Evolutionary conservation across 768 basidiomycete species (phyloP), one percentile per base, ranked within the genome.

Genomic region (Holtermannia corniformis): DNA sequence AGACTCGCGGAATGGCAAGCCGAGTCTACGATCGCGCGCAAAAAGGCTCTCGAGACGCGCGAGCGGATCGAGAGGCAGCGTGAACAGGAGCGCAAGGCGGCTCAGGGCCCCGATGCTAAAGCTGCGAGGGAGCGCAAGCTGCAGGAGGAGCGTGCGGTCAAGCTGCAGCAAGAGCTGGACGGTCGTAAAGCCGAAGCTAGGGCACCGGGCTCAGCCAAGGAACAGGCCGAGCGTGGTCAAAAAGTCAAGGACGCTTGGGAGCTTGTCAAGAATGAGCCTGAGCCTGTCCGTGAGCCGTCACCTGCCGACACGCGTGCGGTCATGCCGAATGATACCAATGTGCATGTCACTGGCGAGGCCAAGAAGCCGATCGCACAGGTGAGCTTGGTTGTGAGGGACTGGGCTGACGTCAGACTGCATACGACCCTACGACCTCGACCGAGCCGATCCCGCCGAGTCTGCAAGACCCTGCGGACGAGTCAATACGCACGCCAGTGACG

Each of bases 161-260:
- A 61, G 40, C 41, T 54, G 22, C 61, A 51, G 22, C 49, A 54
- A 26, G 47, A 57, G 50, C 44, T 49, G 26, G n/a, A 56, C 28
- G 52, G 26, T 49, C 37, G 52, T 46, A 24, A 58, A 50, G 47
- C 16, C 0, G 47, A 56, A 24, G 50, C 55, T 50, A 41, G 47
- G 45, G 43, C 42, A 58, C 56, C 58, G 49, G 26, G 62, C 64
- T 28, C 44, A 65, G 22, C 48, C 50, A 20, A 50, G 40, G 48
- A 44, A 58, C 26, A 42, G 25, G 41, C 40, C 24, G 62, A 65
- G 50, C 44, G 59, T 50, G 67, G 57, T n/a, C n/a, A 55, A 41
- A 64, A 63, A 47, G 65, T 72, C 14, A 68, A 65, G 45, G 68
- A 72, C 42, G 70, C 70, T 47, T 72, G 70, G 70, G 68, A 72